A percentile compares a stretch with the other conserved stretches of the same genome.
Evolutionary conservation across 108 stramenopile genomes (phyloP).

Genomic region (Pseudonitzschia pungens): DNA sequence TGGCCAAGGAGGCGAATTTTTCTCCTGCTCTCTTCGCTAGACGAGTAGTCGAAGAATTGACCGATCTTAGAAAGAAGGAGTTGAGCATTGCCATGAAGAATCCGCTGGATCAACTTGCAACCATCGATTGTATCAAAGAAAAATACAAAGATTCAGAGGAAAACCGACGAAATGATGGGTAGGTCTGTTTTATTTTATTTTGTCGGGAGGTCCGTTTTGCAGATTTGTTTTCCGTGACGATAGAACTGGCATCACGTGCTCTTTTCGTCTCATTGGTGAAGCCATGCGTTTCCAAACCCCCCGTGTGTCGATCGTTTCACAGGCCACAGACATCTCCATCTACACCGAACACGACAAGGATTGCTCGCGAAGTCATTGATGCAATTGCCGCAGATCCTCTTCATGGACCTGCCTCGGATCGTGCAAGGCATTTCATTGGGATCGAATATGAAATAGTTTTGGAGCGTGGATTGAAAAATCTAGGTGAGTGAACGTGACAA

Average conservation of each 20-base stretch:
- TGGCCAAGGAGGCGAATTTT: conserved; percentile 60
- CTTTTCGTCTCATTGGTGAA: background rate
- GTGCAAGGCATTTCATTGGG: conserved; percentile 59
- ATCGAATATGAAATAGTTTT: conserved; percentile 76
- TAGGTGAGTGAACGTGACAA: conserved; percentile 45
- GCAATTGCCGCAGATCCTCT: conserved; percentile 74
- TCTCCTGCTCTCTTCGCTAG: conserved; percentile 70
- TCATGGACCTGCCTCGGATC: conserved; percentile 71
- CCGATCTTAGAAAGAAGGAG: conserved; percentile 37
- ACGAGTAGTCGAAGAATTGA: conserved; percentile 61
- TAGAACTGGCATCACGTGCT: background rate
- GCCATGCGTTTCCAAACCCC: too few species aligned
- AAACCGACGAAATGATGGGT: conserved; percentile 1
- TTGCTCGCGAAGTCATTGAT: conserved; percentile 62
- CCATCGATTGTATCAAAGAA: conserved; percentile 33
- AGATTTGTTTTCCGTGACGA: background rate
- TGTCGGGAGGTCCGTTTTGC: too few species aligned
- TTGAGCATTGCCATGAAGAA: conserved; percentile 62
- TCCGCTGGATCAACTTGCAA: conserved; percentile 48
- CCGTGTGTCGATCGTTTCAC: background rate
- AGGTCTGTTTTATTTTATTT: conserved; percentile 1
- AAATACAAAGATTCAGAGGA: conserved; percentile 58
- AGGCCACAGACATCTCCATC: background rate
- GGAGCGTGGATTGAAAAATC: conserved; percentile 49
- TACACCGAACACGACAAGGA: conserved; percentile 32